phyloP scores from a whole-genome alignment of 2,329 filamentous ascomycete genomes.

The Seiridium cupressi region DNA sequence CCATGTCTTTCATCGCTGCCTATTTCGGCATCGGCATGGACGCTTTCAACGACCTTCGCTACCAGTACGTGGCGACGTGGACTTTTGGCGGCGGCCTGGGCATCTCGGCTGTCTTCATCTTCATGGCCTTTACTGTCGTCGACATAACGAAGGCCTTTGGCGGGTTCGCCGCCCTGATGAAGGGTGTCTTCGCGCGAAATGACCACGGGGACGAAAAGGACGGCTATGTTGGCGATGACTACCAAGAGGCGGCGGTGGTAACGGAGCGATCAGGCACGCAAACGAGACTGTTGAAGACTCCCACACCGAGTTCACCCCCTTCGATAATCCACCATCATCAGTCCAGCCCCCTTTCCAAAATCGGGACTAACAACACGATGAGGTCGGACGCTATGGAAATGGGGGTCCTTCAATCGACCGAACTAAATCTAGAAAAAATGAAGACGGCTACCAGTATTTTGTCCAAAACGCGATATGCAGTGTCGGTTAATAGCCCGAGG shows the following conservation, averaged over 20 bases:
- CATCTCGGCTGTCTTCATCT: constrained; percentile 35
- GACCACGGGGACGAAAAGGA: background rate
- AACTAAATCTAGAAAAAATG: constrained; percentile 8
- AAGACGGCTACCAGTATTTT: constrained; percentile 10
- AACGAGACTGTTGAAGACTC: background rate
- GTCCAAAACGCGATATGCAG: constrained; percentile 8
- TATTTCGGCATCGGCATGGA: constrained; percentile 36
- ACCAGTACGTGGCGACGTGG: constrained; percentile 52
- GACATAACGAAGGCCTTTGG: constrained; percentile 27
- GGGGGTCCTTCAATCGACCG: constrained; percentile 5
- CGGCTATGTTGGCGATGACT: background rate
- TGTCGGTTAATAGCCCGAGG: constrained; percentile 4
- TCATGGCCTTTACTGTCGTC: constrained; percentile 34
- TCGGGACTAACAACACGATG: constrained; percentile 8
- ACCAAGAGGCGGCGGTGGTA: background rate
- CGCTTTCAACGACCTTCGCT: constrained; percentile 44
- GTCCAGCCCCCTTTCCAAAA: constrained; percentile 2
- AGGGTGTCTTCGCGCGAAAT: background rate
- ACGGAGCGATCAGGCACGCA: background rate
- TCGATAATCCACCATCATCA: background rate
- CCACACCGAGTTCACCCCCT: background rate
- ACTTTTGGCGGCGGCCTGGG: constrained; percentile 44
- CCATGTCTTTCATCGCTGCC: constrained; percentile 41
- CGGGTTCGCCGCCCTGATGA: constrained; percentile 1
- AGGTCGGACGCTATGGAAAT: constrained; percentile 9